These are phyloP conservation scores for Beauveria pseudobassiana DNA, from an alignment of 2,329 filamentous ascomycete genomes.

Conservation along the genomic window DNA sequence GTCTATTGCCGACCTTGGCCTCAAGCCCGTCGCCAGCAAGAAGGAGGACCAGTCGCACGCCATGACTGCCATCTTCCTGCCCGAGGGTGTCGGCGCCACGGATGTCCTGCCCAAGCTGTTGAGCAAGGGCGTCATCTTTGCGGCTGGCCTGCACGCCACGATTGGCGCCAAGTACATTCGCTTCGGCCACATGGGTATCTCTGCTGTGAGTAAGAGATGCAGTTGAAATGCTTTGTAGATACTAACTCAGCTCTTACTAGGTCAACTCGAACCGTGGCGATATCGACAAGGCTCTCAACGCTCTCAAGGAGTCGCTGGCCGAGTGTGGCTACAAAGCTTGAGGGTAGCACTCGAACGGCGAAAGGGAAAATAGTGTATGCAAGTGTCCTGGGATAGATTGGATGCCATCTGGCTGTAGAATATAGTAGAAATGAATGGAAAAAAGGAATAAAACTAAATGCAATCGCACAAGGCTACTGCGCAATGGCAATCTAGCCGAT, in stretches of 20 bases:
- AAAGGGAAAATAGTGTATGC: not conserved
- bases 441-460: not conserved
- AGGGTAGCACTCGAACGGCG: not conserved
- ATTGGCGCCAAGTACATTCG: conserved; percentile 90
- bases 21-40: conserved; percentile 79
- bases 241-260: conserved; percentile 19
- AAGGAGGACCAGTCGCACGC: conserved; percentile 89
- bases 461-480: not conserved
- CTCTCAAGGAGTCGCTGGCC: conserved; percentile 63
- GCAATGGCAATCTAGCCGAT: no score
- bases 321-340: conserved; percentile 57
- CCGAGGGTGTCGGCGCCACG: conserved; percentile 70
- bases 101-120: conserved; percentile 79
- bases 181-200: conserved; percentile 97
- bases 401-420: conserved; percentile 3
- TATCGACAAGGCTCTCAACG: conserved; percentile 75
- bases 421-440: not conserved
- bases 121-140: conserved; percentile 87
- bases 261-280: conserved; percentile 73
- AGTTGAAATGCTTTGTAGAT: not conserved
- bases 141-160: conserved; percentile 91
- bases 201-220: conserved; percentile 50
- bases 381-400: not conserved
- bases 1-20: conserved; percentile 68
- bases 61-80: conserved; percentile 97